Evolutionary conservation across 345 rosid genomes (phyloP).

Genomic region (Adansonia digitata): DNA sequence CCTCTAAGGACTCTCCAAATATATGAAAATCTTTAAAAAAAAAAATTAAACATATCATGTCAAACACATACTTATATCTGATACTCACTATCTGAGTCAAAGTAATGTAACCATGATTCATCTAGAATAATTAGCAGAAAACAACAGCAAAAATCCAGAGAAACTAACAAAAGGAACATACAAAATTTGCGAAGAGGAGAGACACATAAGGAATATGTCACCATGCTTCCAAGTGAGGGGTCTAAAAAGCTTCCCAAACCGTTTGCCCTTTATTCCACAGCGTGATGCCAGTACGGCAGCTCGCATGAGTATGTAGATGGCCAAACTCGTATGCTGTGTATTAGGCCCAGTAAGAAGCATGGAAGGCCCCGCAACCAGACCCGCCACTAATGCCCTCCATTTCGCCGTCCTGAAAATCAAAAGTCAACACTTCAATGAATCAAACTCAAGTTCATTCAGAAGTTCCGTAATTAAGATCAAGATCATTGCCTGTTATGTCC

Average conservation of each 20-base stretch:
- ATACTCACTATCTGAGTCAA: too few species aligned
- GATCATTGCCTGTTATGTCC: slow-evolving; percentile 64
- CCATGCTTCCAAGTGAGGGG: slow-evolving; percentile 99
- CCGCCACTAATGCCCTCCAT: slow-evolving; percentile 89
- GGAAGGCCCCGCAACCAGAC: slow-evolving; percentile 88
- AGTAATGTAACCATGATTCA: too few species aligned
- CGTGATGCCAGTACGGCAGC: slow-evolving; percentile 89
- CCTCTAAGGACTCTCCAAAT: too few species aligned
- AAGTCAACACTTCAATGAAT: slow-evolving; percentile 10
- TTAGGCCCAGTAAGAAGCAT: slow-evolving; percentile 84
- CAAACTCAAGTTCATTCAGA: slow-evolving; percentile 9
- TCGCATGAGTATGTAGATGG: slow-evolving; percentile 87
- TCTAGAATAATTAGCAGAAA: background rate
- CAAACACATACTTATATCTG: too few species aligned
- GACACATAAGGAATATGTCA: slow-evolving; percentile 92
- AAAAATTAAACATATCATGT: too few species aligned
- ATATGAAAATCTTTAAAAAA: too few species aligned
- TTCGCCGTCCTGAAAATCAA: slow-evolving; percentile 57
- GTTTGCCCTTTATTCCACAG: slow-evolving; percentile 87
- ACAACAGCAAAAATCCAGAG: background rate
- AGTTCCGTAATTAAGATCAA: background rate
- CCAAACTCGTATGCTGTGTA: slow-evolving; percentile 76
- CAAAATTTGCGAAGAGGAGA: slow-evolving; percentile 88
- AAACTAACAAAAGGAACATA: slow-evolving; percentile 27
- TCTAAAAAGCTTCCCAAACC: slow-evolving; percentile 65